These are phyloP conservation scores for Akanthomyces muscarius DNA, from an alignment of 2,329 filamentous ascomycete species.

Conservation along the genomic window DNA sequence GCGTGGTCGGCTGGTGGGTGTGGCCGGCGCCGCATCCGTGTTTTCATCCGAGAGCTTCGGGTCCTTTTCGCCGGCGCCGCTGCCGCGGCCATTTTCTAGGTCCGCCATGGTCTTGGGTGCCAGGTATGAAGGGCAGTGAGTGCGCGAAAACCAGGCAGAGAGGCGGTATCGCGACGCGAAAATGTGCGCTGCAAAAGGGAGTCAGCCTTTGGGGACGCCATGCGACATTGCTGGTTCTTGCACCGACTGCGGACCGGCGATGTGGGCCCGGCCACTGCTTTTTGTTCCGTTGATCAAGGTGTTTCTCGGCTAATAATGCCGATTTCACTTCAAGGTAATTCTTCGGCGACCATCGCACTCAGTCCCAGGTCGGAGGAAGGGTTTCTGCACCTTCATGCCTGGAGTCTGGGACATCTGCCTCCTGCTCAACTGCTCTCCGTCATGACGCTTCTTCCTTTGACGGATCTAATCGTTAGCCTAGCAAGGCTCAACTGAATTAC, in stretches of 20 bases:
- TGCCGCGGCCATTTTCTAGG: background rate
- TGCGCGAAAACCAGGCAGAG: background rate
- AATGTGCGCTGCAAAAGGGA: background rate
- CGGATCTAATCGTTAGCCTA: too few relatives aligned
- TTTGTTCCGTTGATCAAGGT: too few relatives aligned
- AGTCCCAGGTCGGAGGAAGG: too few relatives aligned
- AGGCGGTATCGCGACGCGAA: too few relatives aligned
- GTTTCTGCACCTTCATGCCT: too few relatives aligned
- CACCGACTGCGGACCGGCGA: background rate
- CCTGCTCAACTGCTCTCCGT: too few relatives aligned
- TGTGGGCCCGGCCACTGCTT: background rate
- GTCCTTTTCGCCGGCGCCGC: background rate
- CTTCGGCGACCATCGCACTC: too few relatives aligned
- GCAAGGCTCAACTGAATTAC: too few relatives aligned
- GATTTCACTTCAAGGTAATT: too few relatives aligned
- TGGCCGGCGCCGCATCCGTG: background rate
- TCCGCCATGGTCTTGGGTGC: background rate
- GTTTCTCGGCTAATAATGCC: too few relatives aligned
- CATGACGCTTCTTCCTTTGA: too few relatives aligned
- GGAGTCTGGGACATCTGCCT: too few relatives aligned
- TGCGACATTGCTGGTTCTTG: background rate
- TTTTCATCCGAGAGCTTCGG: background rate
- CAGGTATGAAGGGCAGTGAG: background rate
- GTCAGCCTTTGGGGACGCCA: background rate
- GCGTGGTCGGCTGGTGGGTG: constrained; percentile 1